Evolutionary conservation across 2,329 filamentous ascomycete genomes (phyloP).

Genomic region (Colletotrichum sansevieriae): DNA sequence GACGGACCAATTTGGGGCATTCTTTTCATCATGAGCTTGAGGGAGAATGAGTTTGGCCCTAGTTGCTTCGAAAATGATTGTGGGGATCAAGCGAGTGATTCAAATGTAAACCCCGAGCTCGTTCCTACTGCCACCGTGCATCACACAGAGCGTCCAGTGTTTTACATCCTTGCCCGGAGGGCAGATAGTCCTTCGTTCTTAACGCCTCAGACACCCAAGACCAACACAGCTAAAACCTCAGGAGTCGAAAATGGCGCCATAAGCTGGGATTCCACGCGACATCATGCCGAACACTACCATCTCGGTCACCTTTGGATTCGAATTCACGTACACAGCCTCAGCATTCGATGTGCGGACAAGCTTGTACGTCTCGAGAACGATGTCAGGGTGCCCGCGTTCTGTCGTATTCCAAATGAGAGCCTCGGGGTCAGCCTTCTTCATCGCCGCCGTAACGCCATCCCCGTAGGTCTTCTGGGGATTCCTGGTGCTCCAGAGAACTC

Average conservation of each 20-base stretch:
- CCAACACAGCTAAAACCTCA: slow-evolving; percentile 40
- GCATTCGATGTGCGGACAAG: slow-evolving; percentile 66
- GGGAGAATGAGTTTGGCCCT: too few species aligned
- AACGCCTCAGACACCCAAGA: too few species aligned
- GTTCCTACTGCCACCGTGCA: too few species aligned
- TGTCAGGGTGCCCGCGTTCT: slow-evolving; percentile 68
- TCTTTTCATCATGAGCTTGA: too few species aligned
- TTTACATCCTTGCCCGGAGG: too few species aligned
- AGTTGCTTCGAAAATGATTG: too few species aligned
- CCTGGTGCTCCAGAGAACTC: slow-evolving; percentile 77
- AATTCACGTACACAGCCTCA: slow-evolving; percentile 80
- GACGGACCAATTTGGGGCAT: too few species aligned
- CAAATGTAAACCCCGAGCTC: too few species aligned
- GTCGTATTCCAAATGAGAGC: slow-evolving; percentile 78
- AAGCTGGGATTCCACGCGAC: slow-evolving; percentile 73
- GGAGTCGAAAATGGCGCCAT: slow-evolving; percentile 79
- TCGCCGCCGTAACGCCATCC: slow-evolving; percentile 63
- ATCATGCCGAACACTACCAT: slow-evolving; percentile 78
- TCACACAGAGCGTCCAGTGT: too few species aligned
- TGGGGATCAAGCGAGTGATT: too few species aligned
- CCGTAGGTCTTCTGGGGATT: slow-evolving; percentile 74
- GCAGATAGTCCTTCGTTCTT: too few species aligned
- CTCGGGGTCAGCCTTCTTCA: slow-evolving; percentile 68
- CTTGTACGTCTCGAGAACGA: slow-evolving; percentile 64
- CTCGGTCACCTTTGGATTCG: slow-evolving; percentile 76